phyloP scores from a whole-genome alignment of 2,329 filamentous ascomycete genomes.

The Albifimbria verrucaria region DNA sequence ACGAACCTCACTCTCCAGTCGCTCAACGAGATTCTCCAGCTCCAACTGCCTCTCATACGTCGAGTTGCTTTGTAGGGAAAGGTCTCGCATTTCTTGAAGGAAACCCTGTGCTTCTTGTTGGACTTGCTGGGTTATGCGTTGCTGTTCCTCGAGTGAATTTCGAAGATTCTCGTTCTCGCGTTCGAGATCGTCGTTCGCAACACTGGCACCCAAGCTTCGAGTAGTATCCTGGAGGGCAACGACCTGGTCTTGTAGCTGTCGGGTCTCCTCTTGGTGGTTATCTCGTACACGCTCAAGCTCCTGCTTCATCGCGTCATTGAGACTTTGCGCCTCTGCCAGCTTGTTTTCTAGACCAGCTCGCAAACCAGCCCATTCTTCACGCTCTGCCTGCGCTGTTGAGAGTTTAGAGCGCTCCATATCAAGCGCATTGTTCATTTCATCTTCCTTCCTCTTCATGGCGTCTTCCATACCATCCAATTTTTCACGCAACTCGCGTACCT shows the following conservation, averaged over 20 bases:
- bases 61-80: constrained; percentile 76
- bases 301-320: constrained; percentile 76
- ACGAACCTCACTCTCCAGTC: constrained; percentile 77
- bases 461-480: constrained; percentile 72
- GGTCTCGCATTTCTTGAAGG: constrained; percentile 80
- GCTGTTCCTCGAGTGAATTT: constrained; percentile 66
- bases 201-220: constrained; percentile 18
- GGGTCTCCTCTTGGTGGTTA: constrained; percentile 63
- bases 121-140: constrained; percentile 82
- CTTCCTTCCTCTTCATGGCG: constrained; percentile 66
- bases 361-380: constrained; percentile 67
- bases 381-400: constrained; percentile 56
- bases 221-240: constrained; percentile 44
- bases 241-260: constrained; percentile 61
- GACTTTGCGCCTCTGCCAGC: constrained; percentile 67
- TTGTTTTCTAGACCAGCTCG: constrained; percentile 68
- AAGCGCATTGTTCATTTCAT: constrained; percentile 59
- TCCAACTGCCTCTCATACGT: constrained; percentile 80
- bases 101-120: constrained; percentile 79
- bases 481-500: constrained; percentile 70
- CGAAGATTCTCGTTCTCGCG: constrained; percentile 69
- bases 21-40: constrained; percentile 69
- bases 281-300: constrained; percentile 73
- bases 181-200: constrained; percentile 53
- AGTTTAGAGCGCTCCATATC: constrained; percentile 55